phyloP scores from a whole-genome alignment of 306 rosid species.

The Cucumis melo region DNA sequence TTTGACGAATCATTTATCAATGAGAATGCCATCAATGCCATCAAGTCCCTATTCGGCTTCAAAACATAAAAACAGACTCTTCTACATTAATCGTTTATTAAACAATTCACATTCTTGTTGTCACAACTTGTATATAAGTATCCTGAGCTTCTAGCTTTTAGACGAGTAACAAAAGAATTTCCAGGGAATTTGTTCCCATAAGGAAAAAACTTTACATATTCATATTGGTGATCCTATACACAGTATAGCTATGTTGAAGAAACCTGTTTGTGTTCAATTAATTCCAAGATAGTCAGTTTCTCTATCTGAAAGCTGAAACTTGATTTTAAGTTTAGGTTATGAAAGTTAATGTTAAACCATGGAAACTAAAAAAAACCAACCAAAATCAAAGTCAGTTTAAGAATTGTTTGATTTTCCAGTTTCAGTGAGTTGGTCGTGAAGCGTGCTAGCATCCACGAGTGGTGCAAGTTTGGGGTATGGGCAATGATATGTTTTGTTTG shows the following conservation, averaged over 20 bases:
- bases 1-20: slow-evolving; percentile 90
- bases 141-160: not conserved
- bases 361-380: not conserved
- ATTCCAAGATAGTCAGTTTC: too few relatives aligned
- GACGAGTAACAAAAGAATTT: not conserved
- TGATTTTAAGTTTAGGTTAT: not conserved
- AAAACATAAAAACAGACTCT: slow-evolving; percentile 34
- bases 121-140: not conserved
- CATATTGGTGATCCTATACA: not conserved
- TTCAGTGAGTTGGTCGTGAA: too few relatives aligned
- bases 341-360: not conserved
- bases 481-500: too few relatives aligned
- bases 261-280: not conserved
- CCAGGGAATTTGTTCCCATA: not conserved
- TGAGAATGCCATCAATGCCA: slow-evolving; percentile 91
- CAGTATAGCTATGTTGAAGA: not conserved
- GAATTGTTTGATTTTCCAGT: too few relatives aligned
- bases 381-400: too few relatives aligned
- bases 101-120: not conserved
- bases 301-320: not conserved
- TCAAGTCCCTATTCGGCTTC: slow-evolving; percentile 78
- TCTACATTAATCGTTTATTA: not conserved
- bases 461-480: too few relatives aligned
- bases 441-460: too few relatives aligned
- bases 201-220: too few relatives aligned